Evolutionary conservation across 345 rosid species (phyloP), one percentile per base, ranked within the genome.

Genomic region (Heritiera fomes): DNA sequence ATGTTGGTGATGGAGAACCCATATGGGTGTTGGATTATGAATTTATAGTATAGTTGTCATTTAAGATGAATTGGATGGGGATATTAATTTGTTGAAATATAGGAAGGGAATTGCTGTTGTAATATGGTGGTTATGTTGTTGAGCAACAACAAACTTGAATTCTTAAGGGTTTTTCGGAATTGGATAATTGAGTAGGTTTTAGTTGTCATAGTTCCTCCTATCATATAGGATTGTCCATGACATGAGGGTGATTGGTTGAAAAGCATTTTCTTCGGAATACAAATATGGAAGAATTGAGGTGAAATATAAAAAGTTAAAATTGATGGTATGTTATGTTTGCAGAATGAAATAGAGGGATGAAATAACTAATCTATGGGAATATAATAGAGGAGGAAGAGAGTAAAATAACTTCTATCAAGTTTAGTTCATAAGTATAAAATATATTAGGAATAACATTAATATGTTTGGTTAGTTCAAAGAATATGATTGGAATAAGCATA

Each of bases 261-360:
- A 69, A 46, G 38, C 11, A 12, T 23, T 69, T 68, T 47, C n/a
- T n/a, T 7, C 23, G 40, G 56, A 38, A 69, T 47, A 46, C 40
- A 23, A n/a, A 67, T 67, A 2, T 67, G 30, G 71, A 67, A 41
- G 71, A 71, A 7, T 49, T 71, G 13, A 71, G 41, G 49, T 70
- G 30, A 67, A 18, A 49, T 71, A 28, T 71, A 15, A 46, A 46
- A 34, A 71, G 30, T 67, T 41, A 67, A 17, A 41, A 41, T 34
- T 34, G 38, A 34, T 34, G 38, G 38, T 34, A 34, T 34, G 38
- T 34, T 34, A 1, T 34, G 38, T 34, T 34, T 34, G 38, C 38
- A 34, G 3, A 34, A 34, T 34, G 38, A 34, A 34, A 34, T 34
- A 34, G 38, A 34, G 38, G 38, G 38, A 34, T 3, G 38, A 3